Evolutionary conservation across 257 asterid genomes (phyloP), one percentile per base, ranked within the genome.

Genomic region (Primulina huaijiensis): DNA sequence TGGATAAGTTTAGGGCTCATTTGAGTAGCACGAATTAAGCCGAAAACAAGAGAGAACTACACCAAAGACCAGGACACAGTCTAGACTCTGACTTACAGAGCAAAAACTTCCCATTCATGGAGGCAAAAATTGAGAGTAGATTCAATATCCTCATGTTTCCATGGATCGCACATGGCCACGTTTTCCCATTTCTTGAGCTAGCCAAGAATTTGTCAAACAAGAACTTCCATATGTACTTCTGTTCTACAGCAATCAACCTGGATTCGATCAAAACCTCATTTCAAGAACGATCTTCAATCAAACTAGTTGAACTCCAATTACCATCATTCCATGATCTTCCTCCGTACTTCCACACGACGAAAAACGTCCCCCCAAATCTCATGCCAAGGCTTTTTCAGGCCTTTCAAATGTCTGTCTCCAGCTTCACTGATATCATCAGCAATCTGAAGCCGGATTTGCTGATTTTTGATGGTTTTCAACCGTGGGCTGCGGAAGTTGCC

Each of bases 141-240:
- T 27, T 64, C 11, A 72, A 61, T 53, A 77, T 80, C 40, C 66
- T 80, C 10, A 38, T 80, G 76, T 64, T 80, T 66, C 81, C 81
- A 69, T 76, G 84, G 84, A 27, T 80, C 5, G 84, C 79, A 61
- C 78, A 73, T 65, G 84, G 81, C 29, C 84, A 80, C 56, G 60
- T 76, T 7, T 64, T 55, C 27, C 81, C 84, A 2, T 80, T 25
- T 38, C 50, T 80, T 12, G 85, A 81, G 37, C 68, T 77, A 19
- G 73, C 85, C 46, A 81, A 37, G 43, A 37, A 37, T 6, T 73
- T 80, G 61, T 23, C 74, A 53, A 19, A 63, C 19, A 77, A 60
- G 72, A 77, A 74, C 55, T 75, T 76, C 23, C 27, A 34, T 9
- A 17, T 70, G 20, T 59, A 59, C 56, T 50, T 59, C 0, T 70